Evolutionary conservation across 495 filamentous ascomycete species (phyloP), one percentile per base, ranked within the genome.

Genomic region (Hypoxylon subgilvum): DNA sequence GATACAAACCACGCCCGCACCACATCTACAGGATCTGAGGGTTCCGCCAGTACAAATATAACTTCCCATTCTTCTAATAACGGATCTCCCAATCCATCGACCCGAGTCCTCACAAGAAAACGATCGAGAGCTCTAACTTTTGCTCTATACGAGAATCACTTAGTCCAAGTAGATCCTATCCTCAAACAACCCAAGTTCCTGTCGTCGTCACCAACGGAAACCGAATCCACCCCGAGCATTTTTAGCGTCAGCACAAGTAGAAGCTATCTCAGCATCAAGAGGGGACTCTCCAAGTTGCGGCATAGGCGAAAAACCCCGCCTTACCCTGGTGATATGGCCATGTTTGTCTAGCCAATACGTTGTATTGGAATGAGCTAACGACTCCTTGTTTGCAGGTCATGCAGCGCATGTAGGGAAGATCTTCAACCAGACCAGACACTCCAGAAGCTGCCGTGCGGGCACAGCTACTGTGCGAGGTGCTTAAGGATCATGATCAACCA

Each of bases 391-490:
- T 44, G 6, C 55, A 84, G 81, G 23, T 75, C 76, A 17, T 84
- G 80, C 34, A 73, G 79, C 30, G 81, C 79, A 57, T 82, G 79
- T 52, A 73, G 76, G 34, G 77, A 82, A 34, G 75, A 81, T 47
- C 73, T 82, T 43, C 49, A 71, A 43, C 42, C 66, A 16, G 68
- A 71, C 8, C 70, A 70, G 40, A 39, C 38, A 6, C 65, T 79
- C n/a, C 66, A 74, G 32, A 75, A 75, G 19, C 67, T 84, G 1
- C 77, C 75, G 2, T 84, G 82, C 61, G 72, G 74, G 8, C 81
- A 84, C 59, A 76, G 63, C 21, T 84, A 83, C 52, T 84, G 82
- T 69, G 63, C 68, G 8, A 51, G 63, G 28, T 84, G 82, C 53
- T 67, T 84, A 9, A 67, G 70, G 36, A 62, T 77, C 38, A 70